Percentiles rank a stretch among this genome's conserved stretches.
phyloP scores from a whole-genome alignment of 352 stramenopile genomes.

The Aphanomyces astaci region DNA sequence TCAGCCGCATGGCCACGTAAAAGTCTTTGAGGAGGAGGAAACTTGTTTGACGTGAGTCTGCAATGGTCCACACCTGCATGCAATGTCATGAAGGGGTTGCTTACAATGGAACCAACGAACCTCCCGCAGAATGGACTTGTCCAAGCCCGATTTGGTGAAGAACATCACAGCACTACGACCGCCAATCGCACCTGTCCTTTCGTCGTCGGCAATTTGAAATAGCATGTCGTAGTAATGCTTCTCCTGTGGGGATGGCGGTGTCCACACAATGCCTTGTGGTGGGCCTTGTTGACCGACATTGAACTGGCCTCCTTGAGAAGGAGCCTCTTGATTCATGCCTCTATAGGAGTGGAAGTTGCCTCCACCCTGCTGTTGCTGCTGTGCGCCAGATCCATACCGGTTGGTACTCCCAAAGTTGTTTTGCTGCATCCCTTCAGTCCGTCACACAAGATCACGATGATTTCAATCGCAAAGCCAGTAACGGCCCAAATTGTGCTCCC shows the following conservation, averaged over 20 bases:
- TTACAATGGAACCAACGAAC: constrained; percentile 26
- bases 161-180: constrained; percentile 88
- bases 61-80: constrained; percentile 69
- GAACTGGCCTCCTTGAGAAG: neutral
- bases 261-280: constrained; percentile 31
- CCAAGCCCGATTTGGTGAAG: constrained; percentile 87
- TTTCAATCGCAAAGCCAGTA: neutral
- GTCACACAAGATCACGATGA: neutral
- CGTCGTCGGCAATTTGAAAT: constrained; percentile 85
- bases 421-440: neutral
- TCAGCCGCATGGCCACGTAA: constrained; percentile 79
- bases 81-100: neutral
- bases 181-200: constrained; percentile 72
- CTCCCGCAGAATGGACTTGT: constrained; percentile 71
- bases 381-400: neutral
- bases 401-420: constrained; percentile 4
- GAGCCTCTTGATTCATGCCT: neutral
- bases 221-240: constrained; percentile 87
- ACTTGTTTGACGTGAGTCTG: constrained; percentile 57
- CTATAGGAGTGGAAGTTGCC: neutral
- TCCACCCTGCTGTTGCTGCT: neutral
- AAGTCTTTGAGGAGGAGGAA: constrained; percentile 76
- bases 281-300: neutral
- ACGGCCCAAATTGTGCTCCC: neutral
- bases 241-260: constrained; percentile 49